These are phyloP conservation scores for Physaria fendleri DNA, from an alignment of 345 rosid species.

Conservation along the genomic window DNA sequence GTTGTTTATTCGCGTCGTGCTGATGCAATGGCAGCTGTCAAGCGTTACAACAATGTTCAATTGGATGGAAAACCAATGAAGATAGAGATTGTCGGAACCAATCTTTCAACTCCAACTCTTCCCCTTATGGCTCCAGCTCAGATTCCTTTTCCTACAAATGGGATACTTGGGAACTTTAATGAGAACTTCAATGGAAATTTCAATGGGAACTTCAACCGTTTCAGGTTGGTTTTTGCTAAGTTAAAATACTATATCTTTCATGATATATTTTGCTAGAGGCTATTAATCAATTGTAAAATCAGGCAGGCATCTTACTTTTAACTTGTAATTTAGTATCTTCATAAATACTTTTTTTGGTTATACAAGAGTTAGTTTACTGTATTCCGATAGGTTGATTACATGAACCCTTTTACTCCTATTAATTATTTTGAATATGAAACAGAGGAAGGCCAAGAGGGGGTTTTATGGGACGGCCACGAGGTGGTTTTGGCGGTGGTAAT, in stretches of 20 bases:
- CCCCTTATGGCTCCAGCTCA: constrained; percentile 29
- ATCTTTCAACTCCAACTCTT: constrained; percentile 26
- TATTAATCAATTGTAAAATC: too few species aligned
- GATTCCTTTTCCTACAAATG: constrained; percentile 30
- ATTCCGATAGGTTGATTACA: neutral
- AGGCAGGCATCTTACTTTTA: too few species aligned
- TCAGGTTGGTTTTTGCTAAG: constrained; percentile 9
- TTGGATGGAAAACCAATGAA: constrained; percentile 69
- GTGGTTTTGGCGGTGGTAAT: constrained; percentile 35
- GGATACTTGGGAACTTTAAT: constrained; percentile 34
- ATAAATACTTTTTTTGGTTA: neutral
- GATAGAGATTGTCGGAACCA: constrained; percentile 58
- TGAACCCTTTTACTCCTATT: neutral
- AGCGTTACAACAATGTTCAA: constrained; percentile 63
- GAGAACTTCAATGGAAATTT: constrained; percentile 15
- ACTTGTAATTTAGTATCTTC: neutral
- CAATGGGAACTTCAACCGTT: constrained; percentile 18
- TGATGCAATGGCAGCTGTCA: constrained; percentile 60
- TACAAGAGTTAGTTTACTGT: neutral
- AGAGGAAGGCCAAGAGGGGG: constrained; percentile 41
- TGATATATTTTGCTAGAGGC: too few species aligned
- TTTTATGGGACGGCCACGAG: constrained; percentile 33
- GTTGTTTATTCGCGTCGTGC: constrained; percentile 46
- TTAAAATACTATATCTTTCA: neutral
- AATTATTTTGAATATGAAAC: constrained; percentile 11